Evolutionary conservation across 2,329 filamentous ascomycete genomes (phyloP), one percentile per base, ranked within the genome.

Genomic region (Stagonosporopsis vannaccii): DNA sequence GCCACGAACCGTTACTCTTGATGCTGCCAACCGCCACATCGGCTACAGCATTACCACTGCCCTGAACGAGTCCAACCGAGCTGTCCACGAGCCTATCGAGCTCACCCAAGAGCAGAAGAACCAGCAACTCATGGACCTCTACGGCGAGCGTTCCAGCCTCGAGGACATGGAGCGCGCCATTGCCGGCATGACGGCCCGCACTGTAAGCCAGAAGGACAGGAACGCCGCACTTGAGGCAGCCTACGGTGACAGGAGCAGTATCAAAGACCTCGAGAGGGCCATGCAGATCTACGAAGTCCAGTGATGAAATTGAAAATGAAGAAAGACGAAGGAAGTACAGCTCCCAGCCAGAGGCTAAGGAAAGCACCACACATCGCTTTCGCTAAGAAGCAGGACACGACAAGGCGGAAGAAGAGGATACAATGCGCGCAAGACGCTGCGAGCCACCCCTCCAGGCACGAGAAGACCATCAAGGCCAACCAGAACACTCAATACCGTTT

Each of bases 161-260:
- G 68, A 71, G 36, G 70, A 73, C 35, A 73, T 73, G 68, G 69
- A 73, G 52, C 51, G 67, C 39, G 71, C 68, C 1, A 63, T 72
- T 32, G 68, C 67, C 2, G 68, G 68, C 6, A 46, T 73, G n/a
- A 65, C 68, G 25, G 56, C 59, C 5, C 76, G 57, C 62, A 45
- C 56, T 23, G 75, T 45, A 61, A 65, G 56, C 20, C 51, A 75
- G 2, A 67, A 75, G 1, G 73, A 74, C 23, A 72, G 66, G 47
- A 78, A 79, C 50, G 68, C 68, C 42, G 65, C 72, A 5, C 60
- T 81, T n/a, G 77, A 80, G 74, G 77, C 81, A 32, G 78, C 79
- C 2, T 81, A 81, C 50, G 79, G 79, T 12, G 76, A 77, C 48
- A 77, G 79, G 58, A 74, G 72, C 12, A 79, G 74, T 41, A 54